These are phyloP conservation scores for Friedmanniomyces simplex DNA, from an alignment of 495 filamentous ascomycete species.

Conservation along the genomic window DNA sequence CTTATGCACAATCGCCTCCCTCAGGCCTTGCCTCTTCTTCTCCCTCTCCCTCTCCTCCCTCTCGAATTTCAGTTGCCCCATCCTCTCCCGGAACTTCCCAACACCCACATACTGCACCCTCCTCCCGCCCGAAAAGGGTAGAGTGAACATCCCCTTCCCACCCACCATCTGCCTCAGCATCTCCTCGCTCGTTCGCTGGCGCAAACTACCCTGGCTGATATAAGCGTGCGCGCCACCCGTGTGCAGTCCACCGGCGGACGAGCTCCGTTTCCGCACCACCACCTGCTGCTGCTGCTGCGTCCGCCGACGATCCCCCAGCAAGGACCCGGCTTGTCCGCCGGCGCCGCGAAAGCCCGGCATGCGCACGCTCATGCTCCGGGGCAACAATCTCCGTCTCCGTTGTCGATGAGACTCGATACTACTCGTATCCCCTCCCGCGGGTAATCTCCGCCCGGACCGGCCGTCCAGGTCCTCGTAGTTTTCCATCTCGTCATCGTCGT, in stretches of 20 bases:
- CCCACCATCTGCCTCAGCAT: background rate
- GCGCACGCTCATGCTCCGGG: slow-evolving; percentile 20
- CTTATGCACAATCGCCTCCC: slow-evolving; percentile 50
- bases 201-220: background rate
- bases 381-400: background rate
- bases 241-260: background rate
- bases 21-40: slow-evolving; percentile 52
- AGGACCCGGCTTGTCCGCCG: slow-evolving; percentile 23
- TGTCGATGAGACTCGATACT: slow-evolving; percentile 24
- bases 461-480: slow-evolving; percentile 31
- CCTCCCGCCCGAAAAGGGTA: slow-evolving; percentile 26
- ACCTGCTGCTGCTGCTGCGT: slow-evolving; percentile 39
- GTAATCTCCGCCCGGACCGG: slow-evolving; percentile 10
- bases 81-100: slow-evolving; percentile 20
- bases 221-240: background rate
- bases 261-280: slow-evolving; percentile 17
- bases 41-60: slow-evolving; percentile 47
- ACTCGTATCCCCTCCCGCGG: slow-evolving; percentile 31
- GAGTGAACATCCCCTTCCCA: background rate
- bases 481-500: slow-evolving; percentile 34
- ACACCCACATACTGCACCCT: slow-evolving; percentile 2
- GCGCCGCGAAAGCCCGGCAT: slow-evolving; percentile 14
- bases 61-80: slow-evolving; percentile 49
- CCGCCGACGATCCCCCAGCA: slow-evolving; percentile 43
- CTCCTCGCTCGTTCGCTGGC: slow-evolving; percentile 6